Conservation (phyloP, 2,329 filamentous ascomycete species). For the Ophiocordyceps sinensis region DNA sequence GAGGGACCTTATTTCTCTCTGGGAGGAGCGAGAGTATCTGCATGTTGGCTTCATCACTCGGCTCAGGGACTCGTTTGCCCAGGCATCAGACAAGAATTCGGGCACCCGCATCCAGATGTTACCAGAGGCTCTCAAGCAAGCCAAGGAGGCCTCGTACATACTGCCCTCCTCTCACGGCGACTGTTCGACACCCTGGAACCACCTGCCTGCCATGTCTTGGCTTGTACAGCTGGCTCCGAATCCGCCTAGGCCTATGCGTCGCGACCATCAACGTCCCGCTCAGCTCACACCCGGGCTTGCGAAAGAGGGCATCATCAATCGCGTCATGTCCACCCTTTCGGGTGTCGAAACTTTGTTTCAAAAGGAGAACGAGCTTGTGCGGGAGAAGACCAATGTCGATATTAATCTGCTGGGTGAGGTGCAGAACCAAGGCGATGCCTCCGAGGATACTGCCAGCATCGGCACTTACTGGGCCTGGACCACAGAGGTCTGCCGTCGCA, state of each 20-base stretch:
- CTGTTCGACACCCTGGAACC: conserved; percentile 57
- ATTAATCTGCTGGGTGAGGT: conserved; percentile 64
- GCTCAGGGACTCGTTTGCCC: conserved; percentile 42
- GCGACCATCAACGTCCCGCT: conserved; percentile 55
- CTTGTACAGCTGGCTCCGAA: conserved; percentile 66
- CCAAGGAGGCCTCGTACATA: conserved; percentile 49
- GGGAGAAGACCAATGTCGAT: conserved; percentile 38
- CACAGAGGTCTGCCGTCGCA: conserved; percentile 57
- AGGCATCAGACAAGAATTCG: conserved; percentile 14
- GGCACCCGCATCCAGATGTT: conserved; percentile 7
- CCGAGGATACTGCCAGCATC: conserved; percentile 46
- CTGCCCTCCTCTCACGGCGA: conserved; percentile 71
- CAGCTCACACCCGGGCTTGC: conserved; percentile 55
- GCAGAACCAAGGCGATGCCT: conserved; percentile 49
- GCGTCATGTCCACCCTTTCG: conserved; percentile 55
- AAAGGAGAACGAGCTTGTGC: conserved; percentile 23
- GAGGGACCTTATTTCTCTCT: conserved; percentile 48
- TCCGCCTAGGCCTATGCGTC: conserved; percentile 58
- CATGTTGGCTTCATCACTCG: conserved; percentile 34
- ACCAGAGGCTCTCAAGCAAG: conserved; percentile 19
- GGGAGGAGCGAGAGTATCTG: conserved; percentile 56
- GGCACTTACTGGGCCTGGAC: conserved; percentile 79
- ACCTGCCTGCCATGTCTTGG: conserved; percentile 70
- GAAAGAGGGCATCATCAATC: conserved; percentile 47
- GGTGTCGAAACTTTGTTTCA: conserved; percentile 57